Evolutionary conservation across 306 rosid species (phyloP).

Genomic region (Fragaria iinumae): DNA sequence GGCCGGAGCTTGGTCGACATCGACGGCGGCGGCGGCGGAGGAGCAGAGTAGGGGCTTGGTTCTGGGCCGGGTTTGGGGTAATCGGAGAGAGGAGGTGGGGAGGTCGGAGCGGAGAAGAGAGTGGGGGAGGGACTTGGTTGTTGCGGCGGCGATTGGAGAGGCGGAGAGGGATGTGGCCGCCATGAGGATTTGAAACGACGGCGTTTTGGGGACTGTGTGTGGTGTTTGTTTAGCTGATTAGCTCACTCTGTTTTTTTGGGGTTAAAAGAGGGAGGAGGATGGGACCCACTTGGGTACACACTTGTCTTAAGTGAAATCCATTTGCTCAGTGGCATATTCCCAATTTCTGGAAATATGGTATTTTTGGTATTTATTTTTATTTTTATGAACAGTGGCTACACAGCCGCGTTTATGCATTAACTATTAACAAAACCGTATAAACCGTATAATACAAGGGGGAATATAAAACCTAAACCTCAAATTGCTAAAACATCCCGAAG

Average conservation of each 20-base stretch:
- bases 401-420: accelerated
- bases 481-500: too few relatives aligned
- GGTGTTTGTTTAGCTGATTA: neutral
- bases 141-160: constrained; percentile 20
- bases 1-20: constrained; percentile 26
- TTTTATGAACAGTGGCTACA: too few relatives aligned
- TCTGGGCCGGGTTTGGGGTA: constrained; percentile 9
- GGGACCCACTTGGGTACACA: constrained; percentile 12
- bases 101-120: constrained; percentile 33
- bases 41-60: constrained; percentile 27
- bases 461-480: too few relatives aligned
- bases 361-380: too few relatives aligned
- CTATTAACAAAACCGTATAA: too few relatives aligned
- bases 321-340: neutral
- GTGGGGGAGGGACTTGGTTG: constrained; percentile 23
- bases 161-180: constrained; percentile 41
- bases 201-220: constrained; percentile 1
- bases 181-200: constrained; percentile 23
- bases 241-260: neutral
- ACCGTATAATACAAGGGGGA: too few relatives aligned
- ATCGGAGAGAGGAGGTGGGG: constrained; percentile 22
- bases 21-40: constrained; percentile 46
- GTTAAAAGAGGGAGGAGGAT: neutral
- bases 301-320: neutral
- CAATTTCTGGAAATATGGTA: neutral